Evolutionary conservation across 129 eudicot genomes (phyloP).

Genomic region (Deinandra increscens): DNA sequence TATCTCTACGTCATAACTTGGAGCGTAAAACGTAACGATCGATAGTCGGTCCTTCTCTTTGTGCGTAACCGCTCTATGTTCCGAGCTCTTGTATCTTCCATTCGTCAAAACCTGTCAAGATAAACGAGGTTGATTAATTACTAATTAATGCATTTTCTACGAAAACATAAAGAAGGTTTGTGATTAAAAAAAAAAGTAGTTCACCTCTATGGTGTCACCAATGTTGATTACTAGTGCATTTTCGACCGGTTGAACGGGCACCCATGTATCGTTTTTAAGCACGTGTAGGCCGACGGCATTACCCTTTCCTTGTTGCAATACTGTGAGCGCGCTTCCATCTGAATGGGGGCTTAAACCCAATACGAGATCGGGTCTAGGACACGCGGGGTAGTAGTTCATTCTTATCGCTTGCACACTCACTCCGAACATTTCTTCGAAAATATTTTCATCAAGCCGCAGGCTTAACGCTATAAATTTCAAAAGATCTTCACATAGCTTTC

Average conservation of each 20-base stretch:
- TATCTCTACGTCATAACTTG: conserved; percentile 81
- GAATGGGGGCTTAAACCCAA: conserved; percentile 95
- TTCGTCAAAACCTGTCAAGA: conserved; percentile 71
- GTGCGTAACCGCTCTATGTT: conserved; percentile 92
- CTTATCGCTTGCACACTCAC: conserved; percentile 80
- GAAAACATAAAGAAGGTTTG: too few relatives aligned
- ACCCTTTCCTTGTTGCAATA: conserved; percentile 64
- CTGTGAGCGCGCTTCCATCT: conserved; percentile 84
- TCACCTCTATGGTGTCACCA: conserved; percentile 84
- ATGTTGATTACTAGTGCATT: conserved; percentile 77
- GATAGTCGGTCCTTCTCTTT: conserved; percentile 79
- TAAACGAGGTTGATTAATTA: neutral
- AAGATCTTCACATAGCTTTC: conserved; percentile 61
- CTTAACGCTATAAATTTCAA: conserved; percentile 58
- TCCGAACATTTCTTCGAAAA: conserved; percentile 83
- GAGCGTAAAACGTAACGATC: conserved; percentile 92
- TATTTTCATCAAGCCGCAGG: conserved; percentile 43
- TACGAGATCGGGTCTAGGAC: conserved; percentile 94
- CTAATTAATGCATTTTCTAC: too few relatives aligned
- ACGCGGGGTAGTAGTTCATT: conserved; percentile 93
- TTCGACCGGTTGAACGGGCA: conserved; percentile 60
- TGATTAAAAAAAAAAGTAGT: too few relatives aligned
- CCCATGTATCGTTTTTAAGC: conserved; percentile 59
- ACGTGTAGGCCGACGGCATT: conserved; percentile 66
- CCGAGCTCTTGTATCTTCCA: conserved; percentile 93